These are phyloP conservation scores for Xylaria longipes DNA, from an alignment of 495 filamentous ascomycete species.

Conservation along the genomic window DNA sequence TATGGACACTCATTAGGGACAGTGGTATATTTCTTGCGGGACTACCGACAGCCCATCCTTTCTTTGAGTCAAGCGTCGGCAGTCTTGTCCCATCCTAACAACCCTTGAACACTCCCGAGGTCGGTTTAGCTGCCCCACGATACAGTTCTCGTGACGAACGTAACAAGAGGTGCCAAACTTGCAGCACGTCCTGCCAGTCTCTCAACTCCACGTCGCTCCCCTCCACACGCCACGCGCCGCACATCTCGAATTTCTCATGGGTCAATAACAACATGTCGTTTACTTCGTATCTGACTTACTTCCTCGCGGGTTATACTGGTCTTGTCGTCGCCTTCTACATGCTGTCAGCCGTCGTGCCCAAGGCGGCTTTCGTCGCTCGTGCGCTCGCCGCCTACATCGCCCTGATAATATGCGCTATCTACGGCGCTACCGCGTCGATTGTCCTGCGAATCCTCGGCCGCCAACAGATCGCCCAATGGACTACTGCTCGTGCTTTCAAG, in stretches of 20 bases:
- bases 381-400: constrained; percentile 72
- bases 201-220: neutral
- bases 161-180: neutral
- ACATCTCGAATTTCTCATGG: constrained; percentile 1
- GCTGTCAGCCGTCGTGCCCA: constrained; percentile 59
- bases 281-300: constrained; percentile 54
- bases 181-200: neutral
- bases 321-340: constrained; percentile 65
- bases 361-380: constrained; percentile 73
- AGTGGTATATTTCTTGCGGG: neutral
- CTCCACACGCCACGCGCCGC: neutral
- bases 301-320: constrained; percentile 63
- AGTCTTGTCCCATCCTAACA: constrained; percentile 15
- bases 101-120: constrained; percentile 14
- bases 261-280: constrained; percentile 40
- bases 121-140: constrained; percentile 17
- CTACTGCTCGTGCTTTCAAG: constrained; percentile 80
- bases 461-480: constrained; percentile 83
- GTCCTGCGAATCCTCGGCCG: constrained; percentile 72
- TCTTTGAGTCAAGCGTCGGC: neutral
- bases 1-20: neutral
- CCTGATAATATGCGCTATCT: constrained; percentile 69
- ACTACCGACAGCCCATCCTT: neutral
- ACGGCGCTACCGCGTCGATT: constrained; percentile 79
- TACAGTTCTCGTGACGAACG: neutral